Evolutionary conservation across 768 basidiomycete genomes (phyloP).

Genomic region (Pleurotus giganteus): DNA sequence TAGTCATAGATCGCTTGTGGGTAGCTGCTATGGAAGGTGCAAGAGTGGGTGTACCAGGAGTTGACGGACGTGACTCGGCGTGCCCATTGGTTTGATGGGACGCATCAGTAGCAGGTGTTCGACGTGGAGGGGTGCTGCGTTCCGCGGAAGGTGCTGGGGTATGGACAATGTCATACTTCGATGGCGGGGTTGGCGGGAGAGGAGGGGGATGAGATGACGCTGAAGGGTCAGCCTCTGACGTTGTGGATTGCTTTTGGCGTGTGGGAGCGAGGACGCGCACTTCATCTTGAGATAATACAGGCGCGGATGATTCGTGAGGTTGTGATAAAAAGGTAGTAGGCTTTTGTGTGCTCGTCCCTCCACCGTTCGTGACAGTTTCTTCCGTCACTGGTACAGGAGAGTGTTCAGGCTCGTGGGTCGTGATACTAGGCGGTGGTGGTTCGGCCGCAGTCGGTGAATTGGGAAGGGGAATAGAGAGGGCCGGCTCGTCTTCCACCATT

Average conservation of each 20-base stretch:
- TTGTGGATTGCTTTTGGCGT: too few species aligned
- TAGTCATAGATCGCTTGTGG: conserved; percentile 59
- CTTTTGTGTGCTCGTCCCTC: too few species aligned
- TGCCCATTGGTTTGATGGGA: conserved; percentile 9
- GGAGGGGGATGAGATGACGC: background rate
- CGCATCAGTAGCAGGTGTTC: background rate
- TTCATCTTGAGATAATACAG: too few species aligned
- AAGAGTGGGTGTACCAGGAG: conserved; percentile 9
- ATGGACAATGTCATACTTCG: background rate
- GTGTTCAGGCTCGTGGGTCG: background rate
- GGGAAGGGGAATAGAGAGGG: conserved; percentile 7
- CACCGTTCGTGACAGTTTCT: background rate
- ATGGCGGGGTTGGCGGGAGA: conserved; percentile 8
- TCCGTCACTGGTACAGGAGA: background rate
- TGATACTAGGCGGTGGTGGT: background rate
- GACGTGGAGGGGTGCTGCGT: background rate
- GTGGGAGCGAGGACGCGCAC: too few species aligned
- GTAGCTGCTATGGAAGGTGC: conserved; percentile 16
- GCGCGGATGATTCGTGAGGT: too few species aligned
- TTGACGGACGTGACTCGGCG: conserved; percentile 4
- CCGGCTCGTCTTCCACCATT: conserved; percentile 7
- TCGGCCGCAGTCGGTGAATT: background rate
- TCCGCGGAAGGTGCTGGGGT: background rate
- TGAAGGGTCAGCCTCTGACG: background rate
- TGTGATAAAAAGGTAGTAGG: too few species aligned